These are phyloP conservation scores for Epichloe typhina DNA, from an alignment of 2,329 filamentous ascomycete genomes.

Conservation along the genomic window DNA sequence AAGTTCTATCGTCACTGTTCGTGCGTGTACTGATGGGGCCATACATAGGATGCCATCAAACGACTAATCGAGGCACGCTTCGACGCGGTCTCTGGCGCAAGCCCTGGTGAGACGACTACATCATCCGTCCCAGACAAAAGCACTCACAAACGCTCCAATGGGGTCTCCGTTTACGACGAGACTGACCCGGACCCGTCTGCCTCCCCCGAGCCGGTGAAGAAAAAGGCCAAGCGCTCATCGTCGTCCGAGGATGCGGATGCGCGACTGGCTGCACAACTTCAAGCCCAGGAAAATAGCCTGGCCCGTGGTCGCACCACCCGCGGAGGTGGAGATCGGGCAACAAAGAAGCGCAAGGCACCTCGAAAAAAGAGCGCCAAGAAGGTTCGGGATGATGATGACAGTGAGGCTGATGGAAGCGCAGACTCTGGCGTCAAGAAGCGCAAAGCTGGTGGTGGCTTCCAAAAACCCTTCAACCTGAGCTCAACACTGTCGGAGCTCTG, in stretches of 20 bases:
- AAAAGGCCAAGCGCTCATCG: constrained; percentile 55
- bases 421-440: constrained; percentile 49
- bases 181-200: constrained; percentile 36
- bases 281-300: constrained; percentile 77
- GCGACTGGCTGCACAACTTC: constrained; percentile 70
- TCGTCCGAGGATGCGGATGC: constrained; percentile 66
- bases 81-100: constrained; percentile 47
- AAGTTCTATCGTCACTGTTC: not conserved
- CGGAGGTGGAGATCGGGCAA: constrained; percentile 51
- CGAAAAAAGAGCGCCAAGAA: constrained; percentile 71
- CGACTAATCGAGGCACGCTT: constrained; percentile 61
- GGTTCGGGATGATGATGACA: constrained; percentile 67
- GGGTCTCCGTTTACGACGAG: constrained; percentile 25
- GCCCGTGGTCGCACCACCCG: constrained; percentile 59
- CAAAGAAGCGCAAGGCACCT: constrained; percentile 53
- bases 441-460: constrained; percentile 85
- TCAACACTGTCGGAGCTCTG: constrained; percentile 55
- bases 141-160: constrained; percentile 24
- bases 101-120: constrained; percentile 33
- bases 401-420: constrained; percentile 53
- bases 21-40: not conserved
- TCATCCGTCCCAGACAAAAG: constrained; percentile 18
- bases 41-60: constrained; percentile 54
- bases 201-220: constrained; percentile 34
- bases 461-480: constrained; percentile 71